Base-by-base conservation (phyloP, 106 monocot genomes). In the Phalaenopsis equestris region DNA sequence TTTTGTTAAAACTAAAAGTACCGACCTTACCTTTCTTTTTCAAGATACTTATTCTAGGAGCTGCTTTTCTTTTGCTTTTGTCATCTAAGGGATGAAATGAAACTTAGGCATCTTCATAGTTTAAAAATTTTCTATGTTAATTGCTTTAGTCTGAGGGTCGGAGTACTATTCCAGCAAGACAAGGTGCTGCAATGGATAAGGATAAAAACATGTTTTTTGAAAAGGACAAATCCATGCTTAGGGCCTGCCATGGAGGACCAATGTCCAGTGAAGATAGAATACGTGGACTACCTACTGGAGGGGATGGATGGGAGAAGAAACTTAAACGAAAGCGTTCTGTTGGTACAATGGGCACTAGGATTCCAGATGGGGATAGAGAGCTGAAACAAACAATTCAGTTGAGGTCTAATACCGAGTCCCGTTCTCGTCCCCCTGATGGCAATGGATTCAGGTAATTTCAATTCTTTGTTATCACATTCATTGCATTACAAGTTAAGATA, bases 301-400 rank as follows among this genome's bases (percentile, higher is more conserved):
- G 88, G 36, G 91, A 97, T 80, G 90, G 85, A 2, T 92, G 90
- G 91, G 91, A 94, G 30, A 96, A 89, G 86, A 96, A 89, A 72
- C 65, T 91, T 83, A 93, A 89, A 82, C 81, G 87, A 36, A 95
- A 90, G 78, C 90, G 93, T 52, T 95, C 95, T 76, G 82, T 89
- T 45, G 89, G 92, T n/a, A 81, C 87, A 76, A 81, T 87, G 79
- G 86, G 78, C 72, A 79, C 75, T 75, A 89, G 93, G 85, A 70
- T 72, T 17, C 41, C 77, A 49, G 92, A 99, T 80, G 89, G 82
- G 79, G 92, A 95, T 73, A 87, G 90, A 67, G 90, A 95, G 58
- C 42, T 87, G 57, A 92, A 92, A 81, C 83, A 84, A 16, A 23
- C 83, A 82, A 56, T 68, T 42, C 91, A 83, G 76, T 85, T 86